Conservation (phyloP, 305 asterid genomes). For the Fraxinus sp. region DNA sequence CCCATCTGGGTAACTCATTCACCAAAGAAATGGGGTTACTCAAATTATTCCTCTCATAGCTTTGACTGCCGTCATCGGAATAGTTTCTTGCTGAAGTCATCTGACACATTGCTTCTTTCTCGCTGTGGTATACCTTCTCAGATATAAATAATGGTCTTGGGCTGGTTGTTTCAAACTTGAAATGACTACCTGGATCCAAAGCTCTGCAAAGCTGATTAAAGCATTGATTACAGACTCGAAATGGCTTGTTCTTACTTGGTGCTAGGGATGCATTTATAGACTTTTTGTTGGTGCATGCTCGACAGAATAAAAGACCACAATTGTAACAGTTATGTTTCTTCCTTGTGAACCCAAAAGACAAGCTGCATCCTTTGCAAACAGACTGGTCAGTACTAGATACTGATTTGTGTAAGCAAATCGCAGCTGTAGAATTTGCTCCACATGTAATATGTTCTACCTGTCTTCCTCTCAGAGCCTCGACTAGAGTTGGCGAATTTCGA, state of each 20-base stretch:
- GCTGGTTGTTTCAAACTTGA: slow-evolving; percentile 23
- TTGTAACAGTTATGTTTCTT: slow-evolving; percentile 55
- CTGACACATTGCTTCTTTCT: slow-evolving; percentile 36
- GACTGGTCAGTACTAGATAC: slow-evolving; percentile 46
- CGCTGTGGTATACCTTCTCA: slow-evolving; percentile 24
- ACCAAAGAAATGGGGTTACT: slow-evolving; percentile 10
- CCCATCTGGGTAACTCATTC: slow-evolving; percentile 42
- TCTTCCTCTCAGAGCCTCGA: slow-evolving; percentile 42
- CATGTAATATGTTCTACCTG: slow-evolving; percentile 43
- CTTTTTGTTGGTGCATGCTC: slow-evolving; percentile 44
- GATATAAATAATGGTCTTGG: slow-evolving; percentile 35
- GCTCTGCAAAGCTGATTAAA: slow-evolving; percentile 34
- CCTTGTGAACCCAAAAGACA: slow-evolving; percentile 42
- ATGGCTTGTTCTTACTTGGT: slow-evolving; percentile 37
- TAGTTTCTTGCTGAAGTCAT: slow-evolving; percentile 26
- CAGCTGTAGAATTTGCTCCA: slow-evolving; percentile 50
- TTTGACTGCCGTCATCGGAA: slow-evolving; percentile 23
- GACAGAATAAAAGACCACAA: slow-evolving; percentile 49
- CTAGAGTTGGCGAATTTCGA: slow-evolving; percentile 41
- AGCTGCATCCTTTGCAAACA: slow-evolving; percentile 43
- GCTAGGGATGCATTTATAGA: slow-evolving; percentile 46
- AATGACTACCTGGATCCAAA: slow-evolving; percentile 23
- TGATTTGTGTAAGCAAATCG: slow-evolving; percentile 50
- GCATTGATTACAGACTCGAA: slow-evolving; percentile 50
- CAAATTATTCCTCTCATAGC: slow-evolving; percentile 16